Evolutionary conservation across 345 rosid genomes (phyloP), one percentile per base, ranked within the genome.

Genomic region (Lepidium sativum): DNA sequence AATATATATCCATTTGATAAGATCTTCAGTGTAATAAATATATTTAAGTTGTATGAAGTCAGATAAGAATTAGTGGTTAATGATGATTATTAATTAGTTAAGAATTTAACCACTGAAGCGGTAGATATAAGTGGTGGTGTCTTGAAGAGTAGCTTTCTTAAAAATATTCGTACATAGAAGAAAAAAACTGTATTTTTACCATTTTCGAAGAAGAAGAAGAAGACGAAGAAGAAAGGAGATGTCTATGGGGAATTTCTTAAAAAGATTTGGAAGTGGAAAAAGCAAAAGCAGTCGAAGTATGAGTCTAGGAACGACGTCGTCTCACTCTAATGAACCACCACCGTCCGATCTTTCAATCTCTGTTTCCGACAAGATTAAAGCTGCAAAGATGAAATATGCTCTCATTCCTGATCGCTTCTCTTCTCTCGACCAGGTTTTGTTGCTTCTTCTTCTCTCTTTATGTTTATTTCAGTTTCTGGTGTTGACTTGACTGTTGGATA

Each of bases 371-470:
- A 67, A 54, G 23, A 60, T 23, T 25, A 61, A 39, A 15, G 64
- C 64, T 47, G 41, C 65, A 1, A 74, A 68, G 65, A 23, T 61
- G 69, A 74, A 74, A 54, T 74, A 68, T 41, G 69, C 52, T 8
- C 65, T 74, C 3, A 74, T 74, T 33, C 77, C 77, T 60, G 77
- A 74, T 27, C 68, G 69, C 8, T 74, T 74, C 69, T 31, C 77
- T 48, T 60, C 77, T 4, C 58, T 74, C 0, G 74, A 74, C 16
- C 73, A 74, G 77, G 77, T 74, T 74, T 74, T 21, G 3, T 18
- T 4, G 0, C 10, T 6, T 11, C 2, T 2, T 12, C 6, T 31
- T 8, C 9, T 8, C 5, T 17, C 20, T 3, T 27, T 6, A 29
- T 18, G 6, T 37, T 20, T 25, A 6, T 38, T 42, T 58, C 20